phyloP scores from a whole-genome alignment of 1,284 basidiomycete genomes.

The Gymnopus androsaceus region DNA sequence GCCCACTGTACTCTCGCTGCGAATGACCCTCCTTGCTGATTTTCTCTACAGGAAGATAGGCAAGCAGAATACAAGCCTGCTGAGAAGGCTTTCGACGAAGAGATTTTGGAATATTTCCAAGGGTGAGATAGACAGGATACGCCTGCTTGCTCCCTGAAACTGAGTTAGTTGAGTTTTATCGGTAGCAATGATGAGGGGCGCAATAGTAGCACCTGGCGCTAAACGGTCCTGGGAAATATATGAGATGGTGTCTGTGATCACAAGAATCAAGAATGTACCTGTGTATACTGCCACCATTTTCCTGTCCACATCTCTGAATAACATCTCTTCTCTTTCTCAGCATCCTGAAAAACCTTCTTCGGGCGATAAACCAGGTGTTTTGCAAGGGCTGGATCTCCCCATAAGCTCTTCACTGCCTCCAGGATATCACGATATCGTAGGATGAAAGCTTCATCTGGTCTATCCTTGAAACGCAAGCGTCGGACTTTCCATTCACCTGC shows the following conservation, averaged over 20 bases:
- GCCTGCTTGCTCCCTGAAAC: constrained; percentile 22
- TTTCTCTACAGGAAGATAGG: too few species aligned
- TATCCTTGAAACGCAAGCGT: not conserved
- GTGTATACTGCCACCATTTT: constrained; percentile 40
- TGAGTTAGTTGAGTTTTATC: too few species aligned
- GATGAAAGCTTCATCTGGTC: not conserved
- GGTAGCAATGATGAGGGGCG: constrained; percentile 39
- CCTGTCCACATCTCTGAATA: constrained; percentile 39
- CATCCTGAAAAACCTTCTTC: not conserved
- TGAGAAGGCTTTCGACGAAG: constrained; percentile 20
- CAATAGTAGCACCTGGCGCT: constrained; percentile 34
- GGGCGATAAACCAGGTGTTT: not conserved
- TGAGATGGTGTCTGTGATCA: not conserved
- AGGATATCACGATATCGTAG: not conserved
- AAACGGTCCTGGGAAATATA: constrained; percentile 22
- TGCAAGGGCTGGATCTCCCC: not conserved
- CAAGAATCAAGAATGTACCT: constrained; percentile 25
- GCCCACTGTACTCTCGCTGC: not conserved
- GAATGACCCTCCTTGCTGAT: constrained; percentile 3
- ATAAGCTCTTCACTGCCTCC: not conserved
- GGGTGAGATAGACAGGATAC: constrained; percentile 27
- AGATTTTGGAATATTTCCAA: constrained; percentile 26
- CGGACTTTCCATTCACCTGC: constrained; percentile 10
- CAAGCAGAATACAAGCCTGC: constrained; percentile 26
- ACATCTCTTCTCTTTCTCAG: constrained; percentile 11